Evolutionary conservation across 2,329 filamentous ascomycete genomes (phyloP).

Genomic region (Xylariaceae sp.): DNA sequence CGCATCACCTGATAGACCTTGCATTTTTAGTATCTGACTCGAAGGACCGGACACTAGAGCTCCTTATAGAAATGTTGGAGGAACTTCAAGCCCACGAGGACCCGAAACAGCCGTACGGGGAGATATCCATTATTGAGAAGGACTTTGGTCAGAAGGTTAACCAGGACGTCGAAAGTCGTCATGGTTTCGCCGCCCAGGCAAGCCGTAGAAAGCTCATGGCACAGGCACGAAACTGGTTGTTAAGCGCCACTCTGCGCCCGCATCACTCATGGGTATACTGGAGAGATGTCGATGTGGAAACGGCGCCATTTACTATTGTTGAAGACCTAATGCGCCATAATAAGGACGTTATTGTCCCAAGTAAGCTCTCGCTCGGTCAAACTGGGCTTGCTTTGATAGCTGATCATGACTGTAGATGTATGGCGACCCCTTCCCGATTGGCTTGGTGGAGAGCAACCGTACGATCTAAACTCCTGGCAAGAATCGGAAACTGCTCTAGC

Average conservation of each 20-base stretch:
- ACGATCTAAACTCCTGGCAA: constrained; percentile 98
- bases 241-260: constrained; percentile 89
- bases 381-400: background rate
- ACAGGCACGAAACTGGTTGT: constrained; percentile 93
- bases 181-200: constrained; percentile 96
- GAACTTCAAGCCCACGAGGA: constrained; percentile 81
- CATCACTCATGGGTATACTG: constrained; percentile 99
- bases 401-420: constrained; percentile 67
- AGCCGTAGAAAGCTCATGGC: constrained; percentile 96
- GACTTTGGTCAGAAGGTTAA: constrained; percentile 98
- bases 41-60: constrained; percentile 83
- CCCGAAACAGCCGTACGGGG: constrained; percentile 83
- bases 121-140: constrained; percentile 98
- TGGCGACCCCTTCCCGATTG: constrained; percentile 99
- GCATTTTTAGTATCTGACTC: constrained; percentile 98
- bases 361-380: constrained; percentile 62
- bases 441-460: constrained; percentile 97
- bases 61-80: constrained; percentile 77
- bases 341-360: constrained; percentile 97
- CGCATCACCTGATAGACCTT: constrained; percentile 93
- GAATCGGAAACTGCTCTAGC: constrained; percentile 96
- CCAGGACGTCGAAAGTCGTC: constrained; percentile 95
- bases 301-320: constrained; percentile 92
- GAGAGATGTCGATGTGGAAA: constrained; percentile 98
- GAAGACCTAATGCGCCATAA: constrained; percentile 99